phyloP scores from a whole-genome alignment of 1,284 basidiomycete species.

The Tylopilus sp. region DNA sequence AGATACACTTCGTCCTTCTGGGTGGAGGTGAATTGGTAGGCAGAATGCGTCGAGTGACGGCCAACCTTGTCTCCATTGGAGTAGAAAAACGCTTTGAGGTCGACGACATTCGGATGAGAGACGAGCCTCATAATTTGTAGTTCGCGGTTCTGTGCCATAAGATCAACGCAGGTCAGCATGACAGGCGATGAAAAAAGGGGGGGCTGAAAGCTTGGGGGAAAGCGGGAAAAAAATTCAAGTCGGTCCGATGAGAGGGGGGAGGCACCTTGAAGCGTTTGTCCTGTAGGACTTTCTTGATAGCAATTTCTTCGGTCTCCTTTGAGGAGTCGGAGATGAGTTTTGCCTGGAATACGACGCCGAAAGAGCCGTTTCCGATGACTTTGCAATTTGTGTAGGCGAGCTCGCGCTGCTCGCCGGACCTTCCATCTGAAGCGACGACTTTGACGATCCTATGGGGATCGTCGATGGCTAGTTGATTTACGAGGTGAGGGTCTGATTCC shows the following conservation, averaged over 20 bases:
- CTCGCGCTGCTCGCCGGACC: slow-evolving; percentile 83
- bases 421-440: slow-evolving; percentile 93
- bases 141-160: slow-evolving; percentile 83
- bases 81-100: slow-evolving; percentile 98
- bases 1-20: slow-evolving; percentile 99
- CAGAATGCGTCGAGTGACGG: slow-evolving; percentile 12
- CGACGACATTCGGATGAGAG: slow-evolving; percentile 96
- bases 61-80: slow-evolving; percentile 97
- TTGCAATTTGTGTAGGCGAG: slow-evolving; percentile 97
- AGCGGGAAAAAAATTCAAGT: not conserved
- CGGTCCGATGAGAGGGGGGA: slow-evolving; percentile 15
- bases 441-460: slow-evolving; percentile 95
- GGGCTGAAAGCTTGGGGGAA: not conserved
- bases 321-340: slow-evolving; percentile 61
- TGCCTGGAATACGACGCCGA: slow-evolving; percentile 96
- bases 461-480: slow-evolving; percentile 63
- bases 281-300: slow-evolving; percentile 99
- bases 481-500: slow-evolving; percentile 24
- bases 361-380: slow-evolving; percentile 97
- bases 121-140: slow-evolving; percentile 99
- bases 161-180: slow-evolving; percentile 6
- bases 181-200: not conserved
- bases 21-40: slow-evolving; percentile 3
- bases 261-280: slow-evolving; percentile 99
- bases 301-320: slow-evolving; percentile 80